A percentile compares a stretch with the other conserved stretches of the same genome.
These are phyloP conservation scores for Lichtheimia ramosa DNA, from an alignment of 371 early-diverging fungal species.

Conservation along the genomic window DNA sequence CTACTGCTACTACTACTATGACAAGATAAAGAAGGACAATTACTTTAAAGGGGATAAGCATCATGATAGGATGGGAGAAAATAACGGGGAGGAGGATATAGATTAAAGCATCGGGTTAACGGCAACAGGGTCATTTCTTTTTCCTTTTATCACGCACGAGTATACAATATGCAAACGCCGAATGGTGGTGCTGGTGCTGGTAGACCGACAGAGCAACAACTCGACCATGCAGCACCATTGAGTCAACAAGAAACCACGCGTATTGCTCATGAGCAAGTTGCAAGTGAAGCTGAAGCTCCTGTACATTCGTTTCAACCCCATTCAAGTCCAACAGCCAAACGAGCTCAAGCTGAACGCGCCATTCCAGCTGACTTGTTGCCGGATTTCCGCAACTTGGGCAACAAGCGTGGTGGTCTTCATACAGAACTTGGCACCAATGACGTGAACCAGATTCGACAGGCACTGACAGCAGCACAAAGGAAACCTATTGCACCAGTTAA, in stretches of 20 bases:
- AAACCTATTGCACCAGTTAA: constrained; percentile 26
- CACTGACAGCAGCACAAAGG: constrained; percentile 30
- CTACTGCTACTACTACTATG: too few relatives aligned
- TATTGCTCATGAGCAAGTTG: constrained; percentile 1
- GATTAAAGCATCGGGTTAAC: too few relatives aligned
- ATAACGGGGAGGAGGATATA: too few relatives aligned
- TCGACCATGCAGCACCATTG: too few relatives aligned
- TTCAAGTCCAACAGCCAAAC: constrained; percentile 19
- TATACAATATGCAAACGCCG: too few relatives aligned
- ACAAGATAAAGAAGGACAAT: too few relatives aligned
- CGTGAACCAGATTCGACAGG: constrained; percentile 23
- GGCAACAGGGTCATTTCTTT: too few relatives aligned
- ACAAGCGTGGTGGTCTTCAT: constrained; percentile 21
- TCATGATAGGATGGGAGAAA: too few relatives aligned
- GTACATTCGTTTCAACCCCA: constrained; percentile 25
- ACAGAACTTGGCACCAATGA: constrained; percentile 42
- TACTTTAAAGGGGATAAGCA: not conserved
- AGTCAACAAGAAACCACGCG: not conserved
- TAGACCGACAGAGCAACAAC: too few relatives aligned
- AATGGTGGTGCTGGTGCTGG: too few relatives aligned
- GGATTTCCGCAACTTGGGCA: constrained; percentile 20
- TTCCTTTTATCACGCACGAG: too few relatives aligned
- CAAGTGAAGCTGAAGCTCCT: constrained; percentile 10
- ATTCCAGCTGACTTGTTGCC: constrained; percentile 23
- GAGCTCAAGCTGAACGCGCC: constrained; percentile 15